Evolutionary conservation across 352 stramenopile species (phyloP).

Genomic region (Globisporangium recalcitrans): DNA sequence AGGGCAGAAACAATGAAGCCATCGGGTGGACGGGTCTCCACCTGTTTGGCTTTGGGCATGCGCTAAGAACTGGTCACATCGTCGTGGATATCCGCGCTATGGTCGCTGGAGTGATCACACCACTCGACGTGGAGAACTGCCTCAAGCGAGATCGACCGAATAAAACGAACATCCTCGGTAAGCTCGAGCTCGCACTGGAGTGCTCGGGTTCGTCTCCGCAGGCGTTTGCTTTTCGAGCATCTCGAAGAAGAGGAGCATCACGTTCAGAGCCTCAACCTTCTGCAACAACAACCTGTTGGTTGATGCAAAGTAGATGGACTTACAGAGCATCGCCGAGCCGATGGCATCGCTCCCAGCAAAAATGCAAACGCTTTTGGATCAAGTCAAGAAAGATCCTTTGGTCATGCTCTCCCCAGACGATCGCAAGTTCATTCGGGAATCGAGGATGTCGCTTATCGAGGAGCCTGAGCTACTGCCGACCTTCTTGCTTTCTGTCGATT

Average conservation of each 20-base stretch:
- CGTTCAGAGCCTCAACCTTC: slow-evolving; percentile 73
- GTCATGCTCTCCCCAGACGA: slow-evolving; percentile 54
- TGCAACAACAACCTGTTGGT: slow-evolving; percentile 20
- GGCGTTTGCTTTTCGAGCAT: slow-evolving; percentile 63
- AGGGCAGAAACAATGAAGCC: slow-evolving; percentile 29
- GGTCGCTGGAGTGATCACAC: slow-evolving; percentile 36
- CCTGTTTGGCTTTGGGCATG: slow-evolving; percentile 81
- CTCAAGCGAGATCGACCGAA: slow-evolving; percentile 25
- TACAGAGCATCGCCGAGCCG: slow-evolving; percentile 7
- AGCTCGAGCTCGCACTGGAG: slow-evolving; percentile 42
- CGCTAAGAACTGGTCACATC: slow-evolving; percentile 42
- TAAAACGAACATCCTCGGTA: slow-evolving; percentile 34
- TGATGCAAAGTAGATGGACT: slow-evolving; percentile 1
- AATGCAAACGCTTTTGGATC: slow-evolving; percentile 40
- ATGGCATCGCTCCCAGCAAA: slow-evolving; percentile 30
- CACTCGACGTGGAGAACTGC: slow-evolving; percentile 76
- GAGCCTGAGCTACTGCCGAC: slow-evolving; percentile 78
- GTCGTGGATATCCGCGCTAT: slow-evolving; percentile 27
- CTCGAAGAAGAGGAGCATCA: slow-evolving; percentile 41
- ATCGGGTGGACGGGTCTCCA: slow-evolving; percentile 67
- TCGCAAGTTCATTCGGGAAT: slow-evolving; percentile 64
- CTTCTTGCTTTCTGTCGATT: slow-evolving; percentile 84
- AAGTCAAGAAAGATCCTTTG: slow-evolving; percentile 61
- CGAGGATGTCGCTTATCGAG: slow-evolving; percentile 46
- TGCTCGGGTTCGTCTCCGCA: slow-evolving; percentile 31